Evolutionary conservation across 2,329 filamentous ascomycete species (phyloP).

Genomic region (Aspergillus sp.): DNA sequence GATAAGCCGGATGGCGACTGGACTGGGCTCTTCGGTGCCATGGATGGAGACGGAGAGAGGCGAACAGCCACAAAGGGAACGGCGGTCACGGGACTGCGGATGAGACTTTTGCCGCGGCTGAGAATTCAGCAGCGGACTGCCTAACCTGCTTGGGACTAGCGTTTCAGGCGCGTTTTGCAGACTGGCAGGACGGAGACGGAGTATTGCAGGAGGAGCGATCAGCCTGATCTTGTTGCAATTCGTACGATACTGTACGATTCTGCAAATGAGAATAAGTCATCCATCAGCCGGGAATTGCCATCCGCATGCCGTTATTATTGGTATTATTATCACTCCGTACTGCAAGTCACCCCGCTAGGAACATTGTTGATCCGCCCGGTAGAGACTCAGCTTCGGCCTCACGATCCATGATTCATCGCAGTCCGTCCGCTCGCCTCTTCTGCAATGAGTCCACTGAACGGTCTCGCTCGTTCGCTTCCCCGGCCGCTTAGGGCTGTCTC

Average conservation of each 20-base stretch:
- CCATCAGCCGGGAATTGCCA: too few relatives aligned
- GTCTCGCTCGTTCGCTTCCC: constrained; percentile 20
- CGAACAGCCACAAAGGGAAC: too few relatives aligned
- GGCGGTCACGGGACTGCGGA: not conserved
- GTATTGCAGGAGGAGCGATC: too few relatives aligned
- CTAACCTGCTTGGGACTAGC: not conserved
- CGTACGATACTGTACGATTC: too few relatives aligned
- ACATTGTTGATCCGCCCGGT: not conserved
- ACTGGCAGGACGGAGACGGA: too few relatives aligned
- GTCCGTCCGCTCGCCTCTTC: not conserved
- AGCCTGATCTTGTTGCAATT: too few relatives aligned
- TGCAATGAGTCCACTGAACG: constrained; percentile 23
- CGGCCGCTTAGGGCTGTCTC: constrained; percentile 20
- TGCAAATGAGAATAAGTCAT: too few relatives aligned
- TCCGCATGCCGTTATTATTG: too few relatives aligned
- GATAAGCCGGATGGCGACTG: not conserved
- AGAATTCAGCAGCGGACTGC: not conserved
- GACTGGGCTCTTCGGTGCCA: too few relatives aligned
- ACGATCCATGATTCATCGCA: not conserved
- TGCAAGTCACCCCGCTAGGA: not conserved
- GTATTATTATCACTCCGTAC: too few relatives aligned
- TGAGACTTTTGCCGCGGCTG: not conserved
- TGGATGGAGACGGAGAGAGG: too few relatives aligned
- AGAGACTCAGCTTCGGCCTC: not conserved
- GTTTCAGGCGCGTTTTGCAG: too few relatives aligned